phyloP scores from a whole-genome alignment of 305 asterid genomes.

The Andrographis paniculata region DNA sequence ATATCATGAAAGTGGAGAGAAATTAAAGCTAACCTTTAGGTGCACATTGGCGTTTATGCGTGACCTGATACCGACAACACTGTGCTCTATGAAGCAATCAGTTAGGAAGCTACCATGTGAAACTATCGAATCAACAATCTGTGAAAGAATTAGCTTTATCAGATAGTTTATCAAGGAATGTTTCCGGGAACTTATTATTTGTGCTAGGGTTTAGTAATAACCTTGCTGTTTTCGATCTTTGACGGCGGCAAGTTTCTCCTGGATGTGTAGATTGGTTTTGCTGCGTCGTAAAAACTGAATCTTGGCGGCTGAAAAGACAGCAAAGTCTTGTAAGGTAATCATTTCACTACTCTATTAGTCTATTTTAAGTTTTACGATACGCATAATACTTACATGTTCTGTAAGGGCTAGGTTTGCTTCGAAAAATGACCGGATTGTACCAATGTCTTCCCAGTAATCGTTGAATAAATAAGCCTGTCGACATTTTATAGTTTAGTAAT shows the following conservation, averaged over 20 bases:
- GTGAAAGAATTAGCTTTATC: slow-evolving; percentile 17
- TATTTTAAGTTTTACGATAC: not conserved
- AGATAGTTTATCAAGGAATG: no score
- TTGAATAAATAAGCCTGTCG: slow-evolving; percentile 85
- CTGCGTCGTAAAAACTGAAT: slow-evolving; percentile 91
- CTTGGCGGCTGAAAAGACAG: slow-evolving; percentile 71
- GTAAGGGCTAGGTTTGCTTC: slow-evolving; percentile 98
- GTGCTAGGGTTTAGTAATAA: slow-evolving; percentile 10
- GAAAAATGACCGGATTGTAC: slow-evolving; percentile 91
- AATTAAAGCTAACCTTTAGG: slow-evolving; percentile 50
- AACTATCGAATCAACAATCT: slow-evolving; percentile 83
- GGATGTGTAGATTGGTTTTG: slow-evolving; percentile 91
- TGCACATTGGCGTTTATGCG: slow-evolving; percentile 73
- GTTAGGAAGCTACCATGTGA: slow-evolving; percentile 91
- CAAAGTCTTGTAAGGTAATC: not conserved
- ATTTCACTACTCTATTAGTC: no score
- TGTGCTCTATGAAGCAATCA: slow-evolving; percentile 71
- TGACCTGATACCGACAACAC: slow-evolving; percentile 83
- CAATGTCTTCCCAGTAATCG: slow-evolving; percentile 97
- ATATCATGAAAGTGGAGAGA: no score
- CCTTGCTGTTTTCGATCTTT: slow-evolving; percentile 85
- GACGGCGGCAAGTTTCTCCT: slow-evolving; percentile 97
- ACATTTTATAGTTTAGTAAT: no score
- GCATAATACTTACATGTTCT: slow-evolving; percentile 59
- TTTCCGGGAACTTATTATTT: no score